Evolutionary conservation across 768 basidiomycete species (phyloP).

Genomic region (Zangia roseola): DNA sequence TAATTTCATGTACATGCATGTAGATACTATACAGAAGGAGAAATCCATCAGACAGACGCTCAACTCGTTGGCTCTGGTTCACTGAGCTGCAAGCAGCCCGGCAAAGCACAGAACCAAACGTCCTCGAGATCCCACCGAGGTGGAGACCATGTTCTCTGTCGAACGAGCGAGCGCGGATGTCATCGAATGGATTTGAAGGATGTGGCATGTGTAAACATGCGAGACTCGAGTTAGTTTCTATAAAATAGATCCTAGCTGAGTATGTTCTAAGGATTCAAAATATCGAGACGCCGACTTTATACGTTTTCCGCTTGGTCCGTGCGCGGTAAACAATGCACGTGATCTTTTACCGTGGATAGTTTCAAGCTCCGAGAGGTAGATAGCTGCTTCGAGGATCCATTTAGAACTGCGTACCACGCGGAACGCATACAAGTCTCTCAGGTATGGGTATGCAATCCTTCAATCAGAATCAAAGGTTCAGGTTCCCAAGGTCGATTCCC

Average conservation of each 20-base stretch:
- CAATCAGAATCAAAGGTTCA: too few species aligned
- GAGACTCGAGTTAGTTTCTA: conserved; percentile 78
- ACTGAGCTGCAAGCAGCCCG: conserved; percentile 27
- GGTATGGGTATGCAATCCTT: too few species aligned
- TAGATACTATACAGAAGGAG: too few species aligned
- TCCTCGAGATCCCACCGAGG: conserved; percentile 51
- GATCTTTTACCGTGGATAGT: conserved; percentile 8
- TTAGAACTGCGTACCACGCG: too few species aligned
- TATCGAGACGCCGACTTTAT: conserved; percentile 31
- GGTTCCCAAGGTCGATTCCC: too few species aligned
- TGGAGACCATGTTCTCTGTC: conserved; percentile 59
- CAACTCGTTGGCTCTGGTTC: conserved; percentile 47
- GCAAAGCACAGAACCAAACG: conserved; percentile 47
- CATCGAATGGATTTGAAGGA: conserved; percentile 73
- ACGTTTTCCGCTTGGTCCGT: conserved; percentile 35
- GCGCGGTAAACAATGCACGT: conserved; percentile 20
- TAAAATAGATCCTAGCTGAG: conserved; percentile 81
- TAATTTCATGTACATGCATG: too few species aligned
- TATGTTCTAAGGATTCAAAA: conserved; percentile 58
- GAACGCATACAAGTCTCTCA: too few species aligned
- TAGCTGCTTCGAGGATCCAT: too few species aligned
- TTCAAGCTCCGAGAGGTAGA: too few species aligned
- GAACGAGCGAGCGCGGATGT: conserved; percentile 61
- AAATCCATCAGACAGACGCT: conserved; percentile 65
- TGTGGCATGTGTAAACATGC: conserved; percentile 77